phyloP scores from a whole-genome alignment of 192 early-diverging fungal genomes.

The Geosiphon pyriformis region DNA sequence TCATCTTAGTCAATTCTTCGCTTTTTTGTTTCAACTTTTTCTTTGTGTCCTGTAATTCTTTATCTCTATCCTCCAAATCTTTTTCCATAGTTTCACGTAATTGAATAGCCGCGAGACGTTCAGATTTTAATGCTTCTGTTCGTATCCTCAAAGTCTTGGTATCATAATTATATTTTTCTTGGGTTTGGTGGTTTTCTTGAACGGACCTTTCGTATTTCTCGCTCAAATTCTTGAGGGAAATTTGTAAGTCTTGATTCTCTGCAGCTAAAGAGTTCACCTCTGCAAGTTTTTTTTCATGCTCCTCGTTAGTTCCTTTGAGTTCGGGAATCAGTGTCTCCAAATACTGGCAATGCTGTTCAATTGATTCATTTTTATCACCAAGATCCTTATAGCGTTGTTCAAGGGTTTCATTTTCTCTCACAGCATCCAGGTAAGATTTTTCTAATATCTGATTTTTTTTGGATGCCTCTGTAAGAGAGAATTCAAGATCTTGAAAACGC shows the following conservation, averaged over 20 bases:
- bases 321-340: no score
- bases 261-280: neutral
- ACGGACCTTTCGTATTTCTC: neutral
- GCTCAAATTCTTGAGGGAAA: conserved; percentile 27
- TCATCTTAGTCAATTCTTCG: neutral
- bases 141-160: no score
- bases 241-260: conserved; percentile 20
- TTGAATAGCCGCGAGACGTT: no score
- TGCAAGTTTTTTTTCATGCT: neutral
- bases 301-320: neutral
- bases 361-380: neutral
- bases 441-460: neutral
- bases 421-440: neutral
- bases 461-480: neutral
- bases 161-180: no score
- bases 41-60: conserved; percentile 6
- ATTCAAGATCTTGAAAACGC: conserved; percentile 16
- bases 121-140: no score
- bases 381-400: neutral
- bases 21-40: neutral
- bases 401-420: neutral
- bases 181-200: conserved; percentile 5
- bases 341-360: neutral
- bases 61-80: conserved; percentile 4
- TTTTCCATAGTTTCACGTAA: no score